Evolutionary conservation across 164 flowering plant genomes (phyloP).

Genomic region (Stephania cephalantha): DNA sequence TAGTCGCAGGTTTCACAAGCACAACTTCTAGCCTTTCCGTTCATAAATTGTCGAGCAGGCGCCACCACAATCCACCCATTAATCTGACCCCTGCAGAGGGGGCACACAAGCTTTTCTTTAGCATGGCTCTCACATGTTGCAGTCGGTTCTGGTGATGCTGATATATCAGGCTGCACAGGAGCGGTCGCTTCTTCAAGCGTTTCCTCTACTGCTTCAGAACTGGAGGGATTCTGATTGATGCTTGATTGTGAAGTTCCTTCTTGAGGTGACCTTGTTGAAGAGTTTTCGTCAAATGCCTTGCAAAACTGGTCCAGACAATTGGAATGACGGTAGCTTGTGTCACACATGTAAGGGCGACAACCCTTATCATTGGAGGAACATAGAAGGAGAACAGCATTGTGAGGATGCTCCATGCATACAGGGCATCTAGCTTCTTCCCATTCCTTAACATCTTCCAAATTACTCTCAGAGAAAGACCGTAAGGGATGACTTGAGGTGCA

Average conservation of each 20-base stretch:
- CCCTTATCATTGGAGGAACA: slow-evolving; percentile 84
- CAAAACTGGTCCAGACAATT: slow-evolving; percentile 84
- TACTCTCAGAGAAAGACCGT: slow-evolving; percentile 28
- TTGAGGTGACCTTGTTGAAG: slow-evolving; percentile 11
- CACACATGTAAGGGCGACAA: slow-evolving; percentile 92
- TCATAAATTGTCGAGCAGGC: slow-evolving; percentile 73
- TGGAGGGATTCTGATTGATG: not conserved
- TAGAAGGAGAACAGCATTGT: slow-evolving; percentile 77
- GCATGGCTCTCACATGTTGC: not conserved
- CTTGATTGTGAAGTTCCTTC: not conserved
- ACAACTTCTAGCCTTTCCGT: slow-evolving; percentile 68
- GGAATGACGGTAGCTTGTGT: slow-evolving; percentile 86
- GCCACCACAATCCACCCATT: slow-evolving; percentile 67
- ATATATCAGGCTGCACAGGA: not conserved
- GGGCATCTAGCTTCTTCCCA: slow-evolving; percentile 95
- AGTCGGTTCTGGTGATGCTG: not conserved
- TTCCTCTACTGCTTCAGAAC: not conserved
- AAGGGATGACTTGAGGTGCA: slow-evolving; percentile 46
- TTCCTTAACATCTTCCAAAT: slow-evolving; percentile 43
- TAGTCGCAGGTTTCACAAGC: slow-evolving; percentile 68
- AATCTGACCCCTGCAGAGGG: slow-evolving; percentile 36
- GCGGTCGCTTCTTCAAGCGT: not conserved
- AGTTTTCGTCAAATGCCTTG: slow-evolving; percentile 40
- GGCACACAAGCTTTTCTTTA: slow-evolving; percentile 7
- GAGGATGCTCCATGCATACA: slow-evolving; percentile 95